Evolutionary conservation across 1,284 basidiomycete species (phyloP), one percentile per base, ranked within the genome.

Genomic region (Agroathelia rolfsii): DNA sequence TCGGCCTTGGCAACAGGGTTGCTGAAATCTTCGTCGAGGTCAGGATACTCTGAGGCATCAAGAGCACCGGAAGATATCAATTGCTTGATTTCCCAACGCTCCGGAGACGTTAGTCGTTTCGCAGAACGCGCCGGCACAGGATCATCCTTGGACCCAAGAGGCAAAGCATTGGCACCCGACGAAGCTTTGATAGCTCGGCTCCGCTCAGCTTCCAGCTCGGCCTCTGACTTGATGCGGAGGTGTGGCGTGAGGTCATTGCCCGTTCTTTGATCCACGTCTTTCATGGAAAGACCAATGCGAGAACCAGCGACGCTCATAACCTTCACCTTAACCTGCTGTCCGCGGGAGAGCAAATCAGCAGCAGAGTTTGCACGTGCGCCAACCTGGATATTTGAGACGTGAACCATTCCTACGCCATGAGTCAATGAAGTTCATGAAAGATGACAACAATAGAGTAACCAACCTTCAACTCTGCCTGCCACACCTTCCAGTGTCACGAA

Each of bases 41-140:
- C 92, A 3, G 94, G 94, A 51, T 96, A 97, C 58, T 98, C 95
- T 8, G 88, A 82, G 5, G 93, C 84, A 46, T 83, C 80, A 28
- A 96, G 76, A 4, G 81, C 86, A 29, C 95, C 95, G 24, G 90
- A 95, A 0, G 95, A 89, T 41, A 98, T 96, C 38, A 98, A 75
- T 56, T 98, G 95, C 56, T 97, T 96, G 56, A 98, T 88, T 62
- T 99, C 95, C 89, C 94, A 99, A 14, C 95, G 76, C 56, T 99
- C 95, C 0, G 95, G 95, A 16, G 88, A 93, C 1, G 94, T 94
- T 36, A 98, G 62, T 11, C 95, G 76, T 53, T 94, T 94, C 2
- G 89, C 88, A 11, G 83, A 85, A 14, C 83, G 68, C 11, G 75
- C 66, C 12, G 60, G 55, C 21, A 55, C 48, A 11, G 52, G 64